A percentile compares a stretch with the other conserved stretches of the same genome.
Evolutionary conservation across 1,139 yeast genomes (phyloP).

Genomic region (Geotrichum restrictum): DNA sequence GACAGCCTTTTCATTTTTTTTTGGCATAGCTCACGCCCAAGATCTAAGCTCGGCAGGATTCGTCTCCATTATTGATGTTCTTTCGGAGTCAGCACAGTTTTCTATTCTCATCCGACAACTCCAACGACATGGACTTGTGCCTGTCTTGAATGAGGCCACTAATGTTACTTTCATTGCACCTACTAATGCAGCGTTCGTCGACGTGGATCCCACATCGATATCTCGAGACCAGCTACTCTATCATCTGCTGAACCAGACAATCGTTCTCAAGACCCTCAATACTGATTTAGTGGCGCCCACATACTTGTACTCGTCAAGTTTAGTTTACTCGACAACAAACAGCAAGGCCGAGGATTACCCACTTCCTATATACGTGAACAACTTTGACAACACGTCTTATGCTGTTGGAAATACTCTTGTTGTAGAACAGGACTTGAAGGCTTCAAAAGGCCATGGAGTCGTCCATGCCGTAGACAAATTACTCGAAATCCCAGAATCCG

Average conservation of each 20-base stretch:
- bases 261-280: constrained; percentile 23
- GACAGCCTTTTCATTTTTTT: background rate
- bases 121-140: constrained; percentile 66
- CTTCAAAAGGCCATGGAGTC: constrained; percentile 65
- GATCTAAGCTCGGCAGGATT: background rate
- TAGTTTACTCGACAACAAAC: background rate
- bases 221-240: constrained; percentile 37
- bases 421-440: constrained; percentile 60
- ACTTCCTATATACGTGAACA: constrained; percentile 15
- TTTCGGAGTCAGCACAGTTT: constrained; percentile 71
- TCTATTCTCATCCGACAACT: constrained; percentile 62
- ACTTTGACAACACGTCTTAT: constrained; percentile 12
- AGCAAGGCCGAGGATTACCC: constrained; percentile 1
- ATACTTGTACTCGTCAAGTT: constrained; percentile 15
- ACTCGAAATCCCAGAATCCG: constrained; percentile 44
- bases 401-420: constrained; percentile 48
- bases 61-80: constrained; percentile 64
- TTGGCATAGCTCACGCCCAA: background rate
- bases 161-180: constrained; percentile 84
- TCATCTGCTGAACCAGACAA: constrained; percentile 37
- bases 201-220: constrained; percentile 29
- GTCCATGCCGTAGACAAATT: constrained; percentile 67
- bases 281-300: constrained; percentile 22
- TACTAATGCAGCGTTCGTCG: constrained; percentile 71
- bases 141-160: constrained; percentile 56